Conservation (phyloP, 2,329 filamentous ascomycete species). For the Nannizziopsis barbatae region DNA sequence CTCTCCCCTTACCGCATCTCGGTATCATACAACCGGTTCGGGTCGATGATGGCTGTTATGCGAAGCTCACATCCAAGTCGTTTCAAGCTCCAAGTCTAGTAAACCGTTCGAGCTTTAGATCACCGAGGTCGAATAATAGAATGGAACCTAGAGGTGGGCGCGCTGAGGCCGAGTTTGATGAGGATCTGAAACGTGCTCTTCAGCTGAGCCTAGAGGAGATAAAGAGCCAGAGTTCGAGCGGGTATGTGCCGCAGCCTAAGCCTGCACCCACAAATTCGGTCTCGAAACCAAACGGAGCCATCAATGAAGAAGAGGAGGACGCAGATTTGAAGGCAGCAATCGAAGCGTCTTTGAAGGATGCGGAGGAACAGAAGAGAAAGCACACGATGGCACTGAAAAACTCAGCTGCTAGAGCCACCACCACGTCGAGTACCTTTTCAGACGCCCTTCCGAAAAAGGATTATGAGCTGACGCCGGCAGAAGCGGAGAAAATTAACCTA, state of each 20-base stretch:
- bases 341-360: constrained; percentile 84
- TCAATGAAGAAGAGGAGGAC: constrained; percentile 67
- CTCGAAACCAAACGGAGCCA: constrained; percentile 31
- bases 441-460: constrained; percentile 67
- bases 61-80: constrained; percentile 68
- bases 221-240: constrained; percentile 57
- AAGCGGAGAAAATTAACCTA: constrained; percentile 94
- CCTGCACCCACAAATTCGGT: constrained; percentile 17
- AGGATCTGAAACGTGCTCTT: constrained; percentile 82
- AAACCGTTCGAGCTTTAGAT: constrained; percentile 33
- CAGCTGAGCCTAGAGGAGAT: constrained; percentile 97
- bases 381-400: constrained; percentile 76
- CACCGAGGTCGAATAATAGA: constrained; percentile 55
- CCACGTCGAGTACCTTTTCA: constrained; percentile 39
- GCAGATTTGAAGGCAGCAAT: constrained; percentile 90
- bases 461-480: constrained; percentile 84
- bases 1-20: constrained; percentile 75
- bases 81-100: constrained; percentile 34
- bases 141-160: constrained; percentile 89
- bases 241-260: constrained; percentile 58
- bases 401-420: constrained; percentile 50
- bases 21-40: constrained; percentile 84
- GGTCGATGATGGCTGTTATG: constrained; percentile 92
- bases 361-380: constrained; percentile 94
- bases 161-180: constrained; percentile 83